Base-by-base conservation (phyloP, 2,329 filamentous ascomycete species). In the Hypocrella siamensis region DNA sequence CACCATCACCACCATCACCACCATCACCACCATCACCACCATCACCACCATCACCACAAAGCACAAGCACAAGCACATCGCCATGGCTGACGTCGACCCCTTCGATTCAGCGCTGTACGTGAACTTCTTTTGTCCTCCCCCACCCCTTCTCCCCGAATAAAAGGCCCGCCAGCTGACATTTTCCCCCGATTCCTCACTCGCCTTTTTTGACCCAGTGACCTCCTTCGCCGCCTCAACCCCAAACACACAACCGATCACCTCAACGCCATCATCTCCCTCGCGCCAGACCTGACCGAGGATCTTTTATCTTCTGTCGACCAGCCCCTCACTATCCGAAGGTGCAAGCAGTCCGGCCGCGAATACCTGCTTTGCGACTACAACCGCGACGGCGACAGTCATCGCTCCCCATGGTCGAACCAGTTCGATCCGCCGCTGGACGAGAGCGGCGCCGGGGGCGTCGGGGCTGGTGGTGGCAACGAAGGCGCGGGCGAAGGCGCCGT, bases 281-380 rank as follows among this genome's bases (percentile, higher is more conserved):
- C 85, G 28, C 90, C 90, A 12, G 79, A 88, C 45, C 77, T 98
- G 37, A 90, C 88, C 49, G 90, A 98, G 67, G 90, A 98, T 55
- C 83, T 98, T 27, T 83, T 98, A 42, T 90, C 88, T 42, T 93
- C 88, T 17, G 90, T 98, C 46, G 90, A 98, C 59, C 88, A 96
- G 57, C 90, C 90, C 17, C 77, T 98, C 35, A 76, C 80, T 37
- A 71, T 92, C 40, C 77, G 79, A 46, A 79, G 82, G 42, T 96
- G 90, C 67, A 74, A 75, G 45, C 81, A 86, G 58, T 80, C 83
- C 19, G 84, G 85, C 46, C 81, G 88, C 44, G 90, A 96, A 61
- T 98, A 93, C 64, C 75, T 98, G 31, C 80, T 94, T 49, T 98
- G 90, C 67, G 90, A 98, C 70, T 98, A 98, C 70, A 98, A 98